Evolutionary conservation across 2,329 filamentous ascomycete genomes (phyloP).

Genomic region (Alternaria sp.): DNA sequence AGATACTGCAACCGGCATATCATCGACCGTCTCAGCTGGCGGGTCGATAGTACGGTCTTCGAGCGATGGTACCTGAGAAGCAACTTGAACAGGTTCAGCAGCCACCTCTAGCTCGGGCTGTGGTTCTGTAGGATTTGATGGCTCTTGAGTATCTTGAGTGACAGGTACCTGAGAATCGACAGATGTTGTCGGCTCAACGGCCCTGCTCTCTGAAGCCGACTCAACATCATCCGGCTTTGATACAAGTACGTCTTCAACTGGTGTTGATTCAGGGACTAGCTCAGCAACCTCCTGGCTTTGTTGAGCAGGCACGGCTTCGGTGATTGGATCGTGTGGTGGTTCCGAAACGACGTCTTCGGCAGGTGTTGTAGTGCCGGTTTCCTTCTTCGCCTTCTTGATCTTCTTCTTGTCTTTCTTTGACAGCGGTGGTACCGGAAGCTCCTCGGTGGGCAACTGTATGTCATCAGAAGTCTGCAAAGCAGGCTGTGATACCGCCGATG

Average conservation of each 20-base stretch:
- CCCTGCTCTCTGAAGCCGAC: background rate
- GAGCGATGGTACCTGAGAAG: slow-evolving; percentile 8
- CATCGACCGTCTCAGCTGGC: background rate
- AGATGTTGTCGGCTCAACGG: background rate
- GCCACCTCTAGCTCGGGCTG: background rate
- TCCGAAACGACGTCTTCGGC: slow-evolving; percentile 15
- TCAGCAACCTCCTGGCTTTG: background rate
- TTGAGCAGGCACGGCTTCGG: slow-evolving; percentile 1
- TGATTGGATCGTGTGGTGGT: slow-evolving; percentile 1
- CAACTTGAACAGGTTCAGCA: slow-evolving; percentile 12
- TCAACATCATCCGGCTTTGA: background rate
- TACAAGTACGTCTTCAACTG: background rate
- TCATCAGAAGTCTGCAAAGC: slow-evolving; percentile 24
- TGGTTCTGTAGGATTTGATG: background rate
- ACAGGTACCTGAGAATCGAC: background rate
- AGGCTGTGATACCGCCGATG: background rate
- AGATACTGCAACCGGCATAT: background rate
- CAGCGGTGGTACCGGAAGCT: slow-evolving; percentile 15
- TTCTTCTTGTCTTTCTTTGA: slow-evolving; percentile 39
- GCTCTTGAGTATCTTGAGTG: background rate
- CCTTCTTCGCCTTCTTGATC: slow-evolving; percentile 35
- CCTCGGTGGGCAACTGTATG: slow-evolving; percentile 6
- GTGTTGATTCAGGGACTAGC: background rate
- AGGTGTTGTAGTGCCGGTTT: slow-evolving; percentile 24
- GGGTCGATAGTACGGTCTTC: slow-evolving; percentile 8